Evolutionary conservation across 208 protist species (phyloP).

Genomic region (Trypanosomatidae sp.): DNA sequence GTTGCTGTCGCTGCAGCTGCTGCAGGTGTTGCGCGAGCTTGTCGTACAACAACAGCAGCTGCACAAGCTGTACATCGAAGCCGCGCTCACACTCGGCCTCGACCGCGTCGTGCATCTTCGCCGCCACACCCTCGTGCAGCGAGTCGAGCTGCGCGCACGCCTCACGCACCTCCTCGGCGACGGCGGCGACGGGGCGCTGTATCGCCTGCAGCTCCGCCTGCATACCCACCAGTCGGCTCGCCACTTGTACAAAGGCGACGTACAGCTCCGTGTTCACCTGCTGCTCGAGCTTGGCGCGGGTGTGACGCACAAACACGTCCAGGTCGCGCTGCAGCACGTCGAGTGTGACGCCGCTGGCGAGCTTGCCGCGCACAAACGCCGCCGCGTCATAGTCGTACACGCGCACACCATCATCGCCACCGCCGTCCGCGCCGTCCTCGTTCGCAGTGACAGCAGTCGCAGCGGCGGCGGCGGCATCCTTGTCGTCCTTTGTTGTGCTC

Average conservation of each 20-base stretch:
- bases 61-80: constrained; percentile 44
- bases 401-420: not conserved
- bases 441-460: not conserved
- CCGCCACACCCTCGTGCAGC: constrained; percentile 14
- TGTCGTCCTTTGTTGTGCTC: constrained; percentile 1
- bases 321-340: constrained; percentile 48
- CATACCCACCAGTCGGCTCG: constrained; percentile 55
- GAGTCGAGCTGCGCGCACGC: constrained; percentile 17
- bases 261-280: constrained; percentile 75
- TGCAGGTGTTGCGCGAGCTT: too few species aligned
- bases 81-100: constrained; percentile 33
- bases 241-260: constrained; percentile 58
- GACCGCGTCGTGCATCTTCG: constrained; percentile 31
- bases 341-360: constrained; percentile 55
- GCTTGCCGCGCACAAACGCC: constrained; percentile 55
- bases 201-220: constrained; percentile 57
- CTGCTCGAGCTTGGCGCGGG: constrained; percentile 42
- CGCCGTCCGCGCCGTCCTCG: not conserved
- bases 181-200: constrained; percentile 27
- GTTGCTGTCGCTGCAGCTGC: not conserved
- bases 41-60: constrained; percentile 52
- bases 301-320: constrained; percentile 26
- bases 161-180: constrained; percentile 27
- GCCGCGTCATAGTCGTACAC: constrained; percentile 35
- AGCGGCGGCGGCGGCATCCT: not conserved